A percentile compares a stretch with the other conserved stretches of the same genome.
These are phyloP conservation scores for Sarocladiaceae sp. DNA, from an alignment of 2,329 filamentous ascomycete species.

Conservation along the genomic window DNA sequence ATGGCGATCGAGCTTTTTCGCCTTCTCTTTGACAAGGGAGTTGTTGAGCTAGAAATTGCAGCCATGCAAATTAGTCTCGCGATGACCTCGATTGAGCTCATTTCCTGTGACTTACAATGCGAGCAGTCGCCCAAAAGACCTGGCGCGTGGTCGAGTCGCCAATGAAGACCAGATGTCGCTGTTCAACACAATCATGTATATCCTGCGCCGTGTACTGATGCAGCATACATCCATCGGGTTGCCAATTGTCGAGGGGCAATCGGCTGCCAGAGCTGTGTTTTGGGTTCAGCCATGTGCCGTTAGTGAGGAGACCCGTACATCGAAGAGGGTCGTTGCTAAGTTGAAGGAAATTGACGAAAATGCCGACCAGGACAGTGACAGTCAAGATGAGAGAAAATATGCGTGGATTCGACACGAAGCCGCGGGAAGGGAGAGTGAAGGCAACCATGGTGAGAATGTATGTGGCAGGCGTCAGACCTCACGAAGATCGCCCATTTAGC, in stretches of 20 bases:
- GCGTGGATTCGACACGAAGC: too few species aligned
- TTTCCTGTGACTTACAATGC: constrained; percentile 19
- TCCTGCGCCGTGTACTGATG: constrained; percentile 50
- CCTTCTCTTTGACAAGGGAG: constrained; percentile 17
- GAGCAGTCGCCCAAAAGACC: constrained; percentile 50
- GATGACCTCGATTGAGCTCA: background rate
- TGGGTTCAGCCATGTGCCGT: constrained; percentile 46
- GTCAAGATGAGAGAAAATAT: constrained; percentile 18
- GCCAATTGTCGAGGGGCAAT: constrained; percentile 49
- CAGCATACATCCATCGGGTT: constrained; percentile 56
- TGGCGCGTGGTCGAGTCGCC: constrained; percentile 59
- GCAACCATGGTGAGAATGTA: too few species aligned
- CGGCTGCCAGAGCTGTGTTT: too few species aligned
- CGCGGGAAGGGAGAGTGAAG: too few species aligned
- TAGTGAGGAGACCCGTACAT: constrained; percentile 45
- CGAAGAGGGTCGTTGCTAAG: constrained; percentile 42
- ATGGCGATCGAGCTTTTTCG: constrained; percentile 11
- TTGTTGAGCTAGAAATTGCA: background rate
- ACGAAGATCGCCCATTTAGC: too few species aligned
- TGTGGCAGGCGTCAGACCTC: too few species aligned
- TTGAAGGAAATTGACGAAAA: constrained; percentile 15
- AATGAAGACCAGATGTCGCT: constrained; percentile 52
- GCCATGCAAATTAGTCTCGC: too few species aligned
- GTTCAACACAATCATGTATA: constrained; percentile 46
- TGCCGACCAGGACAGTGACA: constrained; percentile 14